Conservation (phyloP, 768 basidiomycete genomes). For the Lactarius sp. region DNA sequence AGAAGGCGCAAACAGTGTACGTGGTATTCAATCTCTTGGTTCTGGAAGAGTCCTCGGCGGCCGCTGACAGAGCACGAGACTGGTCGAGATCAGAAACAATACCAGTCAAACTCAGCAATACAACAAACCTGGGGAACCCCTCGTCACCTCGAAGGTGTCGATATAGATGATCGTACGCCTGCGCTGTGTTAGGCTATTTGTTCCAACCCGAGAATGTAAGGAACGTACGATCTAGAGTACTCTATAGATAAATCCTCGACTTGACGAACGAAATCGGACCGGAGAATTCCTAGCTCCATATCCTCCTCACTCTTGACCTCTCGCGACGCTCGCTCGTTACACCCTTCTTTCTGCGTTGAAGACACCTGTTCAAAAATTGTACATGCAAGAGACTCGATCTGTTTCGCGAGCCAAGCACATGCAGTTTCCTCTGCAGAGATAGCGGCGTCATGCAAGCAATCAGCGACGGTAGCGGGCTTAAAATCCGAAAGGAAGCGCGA, state of each 20-base stretch:
- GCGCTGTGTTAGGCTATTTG: background rate
- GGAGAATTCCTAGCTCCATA: background rate
- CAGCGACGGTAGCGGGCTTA: background rate
- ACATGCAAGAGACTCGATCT: constrained; percentile 5
- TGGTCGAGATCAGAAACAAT: background rate
- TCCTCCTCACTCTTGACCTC: constrained; percentile 2
- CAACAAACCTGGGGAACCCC: constrained; percentile 9
- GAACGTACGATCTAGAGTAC: constrained; percentile 12
- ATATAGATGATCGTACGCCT: constrained; percentile 7
- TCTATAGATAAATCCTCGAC: constrained; percentile 12
- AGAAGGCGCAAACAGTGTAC: constrained; percentile 10
- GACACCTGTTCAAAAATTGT: background rate
- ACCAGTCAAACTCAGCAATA: background rate
- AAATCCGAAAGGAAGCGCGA: constrained; percentile 11
- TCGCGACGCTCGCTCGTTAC: constrained; percentile 5
- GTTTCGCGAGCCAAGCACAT: background rate
- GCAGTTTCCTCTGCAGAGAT: constrained; percentile 3
- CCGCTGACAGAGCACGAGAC: constrained; percentile 15
- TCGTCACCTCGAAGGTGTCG: constrained; percentile 3
- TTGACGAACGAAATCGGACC: constrained; percentile 4
- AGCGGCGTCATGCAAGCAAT: background rate
- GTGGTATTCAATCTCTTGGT: constrained; percentile 17
- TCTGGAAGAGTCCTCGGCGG: constrained; percentile 1
- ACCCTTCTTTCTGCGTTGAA: constrained; percentile 12
- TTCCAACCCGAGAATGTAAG: background rate